Conservation (phyloP, 2,329 filamentous ascomycete genomes). For the Penicillium sp. region DNA sequence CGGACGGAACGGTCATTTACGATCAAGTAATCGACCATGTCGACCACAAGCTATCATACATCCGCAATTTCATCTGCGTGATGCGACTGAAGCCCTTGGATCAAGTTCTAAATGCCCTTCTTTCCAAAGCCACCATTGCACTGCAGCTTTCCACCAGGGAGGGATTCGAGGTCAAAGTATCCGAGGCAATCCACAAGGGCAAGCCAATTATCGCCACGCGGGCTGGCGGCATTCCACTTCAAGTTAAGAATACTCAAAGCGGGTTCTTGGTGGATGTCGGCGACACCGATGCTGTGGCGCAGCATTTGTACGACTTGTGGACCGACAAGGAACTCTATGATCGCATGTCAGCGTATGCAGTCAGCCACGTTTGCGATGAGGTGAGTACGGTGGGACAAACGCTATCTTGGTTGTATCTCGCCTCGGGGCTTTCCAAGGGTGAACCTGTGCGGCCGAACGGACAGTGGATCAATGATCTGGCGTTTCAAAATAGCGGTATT, state of each 20-base stretch:
- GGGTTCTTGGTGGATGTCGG: slow-evolving; percentile 70
- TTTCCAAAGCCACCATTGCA: slow-evolving; percentile 67
- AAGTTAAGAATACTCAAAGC: slow-evolving; percentile 66
- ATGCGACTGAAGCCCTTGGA: slow-evolving; percentile 74
- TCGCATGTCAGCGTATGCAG: slow-evolving; percentile 62
- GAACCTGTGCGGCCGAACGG: slow-evolving; percentile 56
- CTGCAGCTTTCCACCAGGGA: slow-evolving; percentile 77
- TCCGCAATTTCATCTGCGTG: slow-evolving; percentile 64
- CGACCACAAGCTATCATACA: slow-evolving; percentile 57
- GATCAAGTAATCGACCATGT: slow-evolving; percentile 67
- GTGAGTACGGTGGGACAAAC: slow-evolving; percentile 77
- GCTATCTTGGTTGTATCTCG: slow-evolving; percentile 72
- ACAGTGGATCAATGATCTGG: slow-evolving; percentile 70
- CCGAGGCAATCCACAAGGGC: slow-evolving; percentile 74
- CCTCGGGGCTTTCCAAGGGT: slow-evolving; percentile 59
- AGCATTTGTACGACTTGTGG: slow-evolving; percentile 62
- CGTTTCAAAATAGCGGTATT: slow-evolving; percentile 59
- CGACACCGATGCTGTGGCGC: slow-evolving; percentile 65
- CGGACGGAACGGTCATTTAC: slow-evolving; percentile 67
- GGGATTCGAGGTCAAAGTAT: slow-evolving; percentile 83
- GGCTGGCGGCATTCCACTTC: slow-evolving; percentile 75
- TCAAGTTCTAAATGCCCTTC: slow-evolving; percentile 71
- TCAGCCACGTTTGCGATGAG: slow-evolving; percentile 68
- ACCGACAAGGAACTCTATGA: slow-evolving; percentile 61
- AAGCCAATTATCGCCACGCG: slow-evolving; percentile 70